Percentiles rank a stretch among this genome's conserved stretches.
These are phyloP conservation scores for Diaporthe citri DNA, from an alignment of 2,329 filamentous ascomycete species.

Conservation along the genomic window DNA sequence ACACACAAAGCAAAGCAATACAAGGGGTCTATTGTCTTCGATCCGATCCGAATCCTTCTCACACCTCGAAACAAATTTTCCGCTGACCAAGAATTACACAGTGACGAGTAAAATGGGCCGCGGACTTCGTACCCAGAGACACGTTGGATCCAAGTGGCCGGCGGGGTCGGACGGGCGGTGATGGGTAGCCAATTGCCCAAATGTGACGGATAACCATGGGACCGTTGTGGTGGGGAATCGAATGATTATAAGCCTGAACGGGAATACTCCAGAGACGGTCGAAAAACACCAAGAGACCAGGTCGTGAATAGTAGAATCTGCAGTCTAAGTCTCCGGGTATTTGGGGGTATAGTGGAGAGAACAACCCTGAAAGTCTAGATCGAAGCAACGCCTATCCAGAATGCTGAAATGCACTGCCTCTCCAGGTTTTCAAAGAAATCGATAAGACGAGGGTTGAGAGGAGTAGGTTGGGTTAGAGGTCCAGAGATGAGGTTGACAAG, in stretches of 20 bases:
- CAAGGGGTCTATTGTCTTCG: conserved; percentile 1
- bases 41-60: neutral
- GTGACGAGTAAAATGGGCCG: conserved; percentile 10
- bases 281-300: conserved; percentile 22
- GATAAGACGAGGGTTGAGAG: conserved; percentile 10
- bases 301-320: conserved; percentile 28
- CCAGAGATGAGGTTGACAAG: conserved; percentile 34
- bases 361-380: conserved; percentile 32
- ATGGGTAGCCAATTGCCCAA: neutral
- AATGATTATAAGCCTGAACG: conserved; percentile 1
- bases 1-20: conserved; percentile 18
- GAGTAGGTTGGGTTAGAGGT: conserved; percentile 12
- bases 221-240: neutral
- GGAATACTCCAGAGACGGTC: conserved; percentile 5
- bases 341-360: conserved; percentile 36
- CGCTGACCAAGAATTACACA: conserved; percentile 3
- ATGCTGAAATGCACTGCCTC: conserved; percentile 38
- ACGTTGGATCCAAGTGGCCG: neutral
- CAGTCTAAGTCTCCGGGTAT: conserved; percentile 40
- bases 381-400: conserved; percentile 39
- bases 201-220: neutral
- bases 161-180: neutral
- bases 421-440: conserved; percentile 27
- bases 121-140: neutral
- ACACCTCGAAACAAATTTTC: neutral